phyloP scores from a whole-genome alignment of 2,329 filamentous ascomycete genomes.

The Herpotrichia juniperi region DNA sequence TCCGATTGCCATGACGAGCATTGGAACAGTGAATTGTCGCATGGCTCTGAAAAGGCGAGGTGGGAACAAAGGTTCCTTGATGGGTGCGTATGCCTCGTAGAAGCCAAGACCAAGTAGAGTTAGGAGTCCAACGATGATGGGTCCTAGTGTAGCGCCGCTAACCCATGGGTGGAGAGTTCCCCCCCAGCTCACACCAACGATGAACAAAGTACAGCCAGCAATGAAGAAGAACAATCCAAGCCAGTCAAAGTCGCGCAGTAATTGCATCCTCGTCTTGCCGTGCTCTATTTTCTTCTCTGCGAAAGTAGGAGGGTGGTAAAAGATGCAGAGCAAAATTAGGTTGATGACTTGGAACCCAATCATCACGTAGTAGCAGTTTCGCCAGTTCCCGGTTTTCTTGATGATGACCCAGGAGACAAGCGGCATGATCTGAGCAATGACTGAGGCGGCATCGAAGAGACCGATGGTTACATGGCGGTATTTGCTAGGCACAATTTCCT shows the following conservation, averaged over 20 bases:
- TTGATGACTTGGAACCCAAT: conserved; percentile 37
- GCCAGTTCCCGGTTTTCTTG: conserved; percentile 33
- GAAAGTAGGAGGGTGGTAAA: conserved; percentile 47
- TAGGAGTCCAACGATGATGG: conserved; percentile 32
- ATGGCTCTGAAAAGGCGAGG: conserved; percentile 34
- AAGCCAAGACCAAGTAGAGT: conserved; percentile 31
- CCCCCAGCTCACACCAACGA: conserved; percentile 37
- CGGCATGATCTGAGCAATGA: conserved; percentile 41
- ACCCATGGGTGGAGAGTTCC: conserved; percentile 33
- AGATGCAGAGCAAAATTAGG: conserved; percentile 27
- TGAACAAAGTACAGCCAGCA: conserved; percentile 35
- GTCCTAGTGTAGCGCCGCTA: conserved; percentile 26
- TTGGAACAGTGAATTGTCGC: conserved; percentile 34
- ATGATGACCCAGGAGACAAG: conserved; percentile 40
- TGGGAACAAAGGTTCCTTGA: conserved; percentile 35
- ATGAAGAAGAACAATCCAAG: conserved; percentile 33
- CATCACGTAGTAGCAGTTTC: conserved; percentile 40
- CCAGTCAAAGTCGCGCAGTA: conserved; percentile 36
- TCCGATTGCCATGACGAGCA: conserved; percentile 38
- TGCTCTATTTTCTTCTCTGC: conserved; percentile 40
- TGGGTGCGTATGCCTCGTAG: conserved; percentile 30
- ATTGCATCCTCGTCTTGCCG: conserved; percentile 26
- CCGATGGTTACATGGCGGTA: conserved; percentile 48
- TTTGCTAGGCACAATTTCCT: conserved; percentile 48
- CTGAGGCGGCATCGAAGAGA: conserved; percentile 38